Conservation (phyloP, 352 stramenopile species). For the Phytopythium ostracodes region DNA sequence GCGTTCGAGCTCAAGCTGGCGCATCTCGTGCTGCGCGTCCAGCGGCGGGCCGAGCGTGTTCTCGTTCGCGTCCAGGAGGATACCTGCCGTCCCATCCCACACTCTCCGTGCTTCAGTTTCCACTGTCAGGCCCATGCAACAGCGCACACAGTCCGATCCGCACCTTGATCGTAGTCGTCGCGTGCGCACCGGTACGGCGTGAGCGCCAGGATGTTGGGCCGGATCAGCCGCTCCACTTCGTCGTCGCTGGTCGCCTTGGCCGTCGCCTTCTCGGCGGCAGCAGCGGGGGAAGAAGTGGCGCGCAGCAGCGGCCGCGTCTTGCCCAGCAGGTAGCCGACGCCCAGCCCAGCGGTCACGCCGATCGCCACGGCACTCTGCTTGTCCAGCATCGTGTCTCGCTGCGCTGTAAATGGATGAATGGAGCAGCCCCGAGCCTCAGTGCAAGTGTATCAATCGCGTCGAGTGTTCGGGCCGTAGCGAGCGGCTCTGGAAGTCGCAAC, state of each 20-base stretch:
- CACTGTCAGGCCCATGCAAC: neutral
- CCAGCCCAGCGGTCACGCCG: conserved; percentile 54
- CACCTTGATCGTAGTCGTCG: conserved; percentile 93
- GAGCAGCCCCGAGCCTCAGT: too few species aligned
- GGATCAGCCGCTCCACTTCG: conserved; percentile 86
- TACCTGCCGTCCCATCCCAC: conserved; percentile 45
- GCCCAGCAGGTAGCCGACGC: conserved; percentile 63
- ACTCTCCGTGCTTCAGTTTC: neutral
- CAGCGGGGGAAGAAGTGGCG: neutral
- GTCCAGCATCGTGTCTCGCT: conserved; percentile 38
- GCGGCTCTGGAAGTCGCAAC: neutral
- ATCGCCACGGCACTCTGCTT: conserved; percentile 62
- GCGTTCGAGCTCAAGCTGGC: conserved; percentile 85
- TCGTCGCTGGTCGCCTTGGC: conserved; percentile 11
- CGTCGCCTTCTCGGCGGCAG: neutral
- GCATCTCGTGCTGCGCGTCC: conserved; percentile 61
- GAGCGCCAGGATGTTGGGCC: conserved; percentile 96
- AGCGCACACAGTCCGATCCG: neutral
- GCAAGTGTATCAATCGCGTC: too few species aligned
- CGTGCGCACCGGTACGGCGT: conserved; percentile 96
- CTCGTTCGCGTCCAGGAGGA: conserved; percentile 98
- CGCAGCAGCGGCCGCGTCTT: conserved; percentile 32
- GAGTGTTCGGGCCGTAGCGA: neutral
- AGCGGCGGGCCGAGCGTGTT: conserved; percentile 94
- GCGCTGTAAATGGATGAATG: neutral